phyloP scores from a whole-genome alignment of 345 rosid genomes.

The Fremontodendron californicum region DNA sequence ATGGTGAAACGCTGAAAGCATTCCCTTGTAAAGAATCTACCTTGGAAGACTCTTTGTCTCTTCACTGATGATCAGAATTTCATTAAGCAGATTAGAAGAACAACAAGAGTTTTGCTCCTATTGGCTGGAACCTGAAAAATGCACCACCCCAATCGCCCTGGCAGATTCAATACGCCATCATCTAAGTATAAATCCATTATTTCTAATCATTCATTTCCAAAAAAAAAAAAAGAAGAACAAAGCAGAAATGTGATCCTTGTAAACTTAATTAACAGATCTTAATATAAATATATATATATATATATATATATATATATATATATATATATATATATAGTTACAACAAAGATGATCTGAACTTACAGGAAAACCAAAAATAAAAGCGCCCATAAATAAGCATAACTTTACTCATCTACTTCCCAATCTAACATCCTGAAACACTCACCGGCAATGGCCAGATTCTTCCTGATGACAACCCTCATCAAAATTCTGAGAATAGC shows the following conservation, averaged over 20 bases:
- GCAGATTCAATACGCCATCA: neutral
- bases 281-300: no score
- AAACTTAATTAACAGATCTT: neutral
- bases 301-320: no score
- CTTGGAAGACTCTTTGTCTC: no score
- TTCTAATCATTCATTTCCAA: neutral
- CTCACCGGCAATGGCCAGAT: slow-evolving; percentile 14
- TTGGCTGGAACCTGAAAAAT: neutral
- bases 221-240: neutral
- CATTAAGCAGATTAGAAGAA: neutral
- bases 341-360: neutral
- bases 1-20: neutral
- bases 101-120: neutral
- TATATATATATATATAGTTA: neutral
- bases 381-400: neutral
- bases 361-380: neutral
- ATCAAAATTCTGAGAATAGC: slow-evolving; percentile 77
- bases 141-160: neutral
- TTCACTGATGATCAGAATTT: no score
- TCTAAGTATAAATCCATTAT: neutral
- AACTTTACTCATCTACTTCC: slow-evolving; percentile 15
- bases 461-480: slow-evolving; percentile 41
- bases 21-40: neutral
- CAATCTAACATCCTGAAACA: slow-evolving; percentile 26
- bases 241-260: neutral